These are phyloP conservation scores for Nicotiana otophora DNA, from an alignment of 257 asterid species.

Conservation along the genomic window DNA sequence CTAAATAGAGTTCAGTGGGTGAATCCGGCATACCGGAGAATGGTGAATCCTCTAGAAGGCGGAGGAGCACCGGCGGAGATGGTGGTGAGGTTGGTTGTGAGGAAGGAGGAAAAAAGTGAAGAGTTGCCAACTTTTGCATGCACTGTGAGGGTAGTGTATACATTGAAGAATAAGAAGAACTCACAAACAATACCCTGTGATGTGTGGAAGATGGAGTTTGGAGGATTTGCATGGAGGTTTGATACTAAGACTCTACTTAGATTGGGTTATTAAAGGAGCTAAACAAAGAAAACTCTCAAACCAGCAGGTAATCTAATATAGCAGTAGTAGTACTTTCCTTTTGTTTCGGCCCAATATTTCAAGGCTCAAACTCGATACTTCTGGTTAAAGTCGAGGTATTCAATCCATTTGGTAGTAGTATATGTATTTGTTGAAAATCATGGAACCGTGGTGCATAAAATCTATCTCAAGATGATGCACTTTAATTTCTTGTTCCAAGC, in stretches of 20 bases:
- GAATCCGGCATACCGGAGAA: constrained; percentile 14
- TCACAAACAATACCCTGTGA: constrained; percentile 18
- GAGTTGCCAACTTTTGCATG: constrained; percentile 14
- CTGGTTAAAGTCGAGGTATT: too few species aligned
- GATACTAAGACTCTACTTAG: constrained; percentile 16
- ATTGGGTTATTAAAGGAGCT: neutral
- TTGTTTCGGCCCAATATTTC: too few species aligned
- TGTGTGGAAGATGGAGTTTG: constrained; percentile 23
- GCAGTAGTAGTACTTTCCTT: too few species aligned
- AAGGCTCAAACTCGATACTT: too few species aligned
- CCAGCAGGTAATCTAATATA: too few species aligned
- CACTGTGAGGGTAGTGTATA: constrained; percentile 11
- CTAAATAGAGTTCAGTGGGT: constrained; percentile 8
- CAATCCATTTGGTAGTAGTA: too few species aligned
- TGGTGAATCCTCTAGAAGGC: constrained; percentile 6
- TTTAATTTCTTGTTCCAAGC: too few species aligned
- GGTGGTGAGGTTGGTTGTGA: constrained; percentile 10
- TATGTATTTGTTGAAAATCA: too few species aligned
- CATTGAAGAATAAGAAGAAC: constrained; percentile 1
- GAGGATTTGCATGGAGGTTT: constrained; percentile 28
- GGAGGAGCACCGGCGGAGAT: neutral
- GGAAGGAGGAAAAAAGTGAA: neutral
- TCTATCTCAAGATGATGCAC: too few species aligned
- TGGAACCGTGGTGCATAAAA: too few species aligned
- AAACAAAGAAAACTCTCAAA: too few species aligned